Evolutionary conservation across 768 basidiomycete genomes (phyloP), one percentile per base, ranked within the genome.

Genomic region (Trametopsis cervina): DNA sequence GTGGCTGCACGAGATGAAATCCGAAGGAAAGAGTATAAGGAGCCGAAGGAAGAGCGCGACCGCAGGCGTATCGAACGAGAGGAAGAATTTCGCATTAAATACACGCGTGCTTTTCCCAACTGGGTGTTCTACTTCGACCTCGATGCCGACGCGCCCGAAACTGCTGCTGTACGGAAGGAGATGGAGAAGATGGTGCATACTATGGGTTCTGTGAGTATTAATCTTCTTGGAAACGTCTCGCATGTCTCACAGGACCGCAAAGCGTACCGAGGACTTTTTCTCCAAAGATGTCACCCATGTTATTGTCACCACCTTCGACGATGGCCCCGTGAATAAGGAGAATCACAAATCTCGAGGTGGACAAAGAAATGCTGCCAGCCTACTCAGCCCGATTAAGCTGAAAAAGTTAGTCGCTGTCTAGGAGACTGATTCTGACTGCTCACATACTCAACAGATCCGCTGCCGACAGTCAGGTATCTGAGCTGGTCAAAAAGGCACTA

Each of bases 201-300:
- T 76, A 36, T 96, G 53, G 87, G 88, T 53, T 86, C 81, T 52
- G 95, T 98, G 66, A 58, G 89, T 77, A 18, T 29, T 44, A n/a
- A 45, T 44, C 33, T 26, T 13, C 26, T 10, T 11, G 20, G 10
- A 48, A 27, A 42, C 13, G 37, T n/a, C n/a, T n/a, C n/a, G n/a
- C 29, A 36, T 36, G 42, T 44, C 18, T 26, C 50, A 23, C 42
- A 50, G 47, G 15, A 37, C 5, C 36, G 36, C 50, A 27, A 59
- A 98, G 96, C 73, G 72, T 47, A 77, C 91, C 47, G 90, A 95
- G 42, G 77, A 82, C 52, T 96, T 96, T 73, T 94, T 97, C 65
- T 89, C 87, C 24, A 81, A 75, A 41, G 75, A 80, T 41, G 80
- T 95, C 21, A 93, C 92, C 0, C 95, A 98, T 68, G 74, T 97